These are phyloP conservation scores for Medicago lupulina DNA, from an alignment of 306 rosid species.

Conservation along the genomic window DNA sequence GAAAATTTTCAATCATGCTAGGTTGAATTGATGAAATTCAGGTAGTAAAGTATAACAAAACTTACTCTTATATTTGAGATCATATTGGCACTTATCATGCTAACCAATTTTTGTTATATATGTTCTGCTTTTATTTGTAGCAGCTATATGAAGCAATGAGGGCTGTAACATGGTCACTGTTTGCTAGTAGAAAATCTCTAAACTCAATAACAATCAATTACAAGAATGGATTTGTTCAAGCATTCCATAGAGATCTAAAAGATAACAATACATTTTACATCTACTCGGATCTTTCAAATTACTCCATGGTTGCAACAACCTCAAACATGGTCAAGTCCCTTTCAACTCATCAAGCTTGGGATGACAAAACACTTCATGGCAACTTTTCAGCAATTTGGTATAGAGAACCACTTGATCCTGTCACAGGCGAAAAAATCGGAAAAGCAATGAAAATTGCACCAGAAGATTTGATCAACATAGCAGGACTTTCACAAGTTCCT, in stretches of 20 bases:
- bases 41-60: not conserved
- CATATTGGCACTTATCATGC: conserved; percentile 22
- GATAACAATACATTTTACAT: conserved; percentile 91
- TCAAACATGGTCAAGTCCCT: conserved; percentile 45
- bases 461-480: conserved; percentile 82
- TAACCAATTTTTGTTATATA: conserved; percentile 1
- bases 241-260: conserved; percentile 90
- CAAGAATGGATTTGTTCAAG: conserved; percentile 94
- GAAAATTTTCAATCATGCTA: not conserved
- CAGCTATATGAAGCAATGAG: conserved; percentile 95
- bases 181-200: conserved; percentile 86
- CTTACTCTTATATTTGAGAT: conserved; percentile 1
- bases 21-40: conserved; percentile 1
- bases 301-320: conserved; percentile 67
- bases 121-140: conserved; percentile 44
- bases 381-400: conserved; percentile 88
- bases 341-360: conserved; percentile 65
- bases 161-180: conserved; percentile 89
- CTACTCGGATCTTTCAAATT: conserved; percentile 87
- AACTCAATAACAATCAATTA: conserved; percentile 92
- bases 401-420: conserved; percentile 90
- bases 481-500: conserved; percentile 88
- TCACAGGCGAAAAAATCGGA: conserved; percentile 86
- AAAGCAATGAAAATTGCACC: conserved; percentile 88
- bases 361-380: conserved; percentile 67